phyloP scores from a whole-genome alignment of 306 rosid genomes.

The Prunus padus region DNA sequence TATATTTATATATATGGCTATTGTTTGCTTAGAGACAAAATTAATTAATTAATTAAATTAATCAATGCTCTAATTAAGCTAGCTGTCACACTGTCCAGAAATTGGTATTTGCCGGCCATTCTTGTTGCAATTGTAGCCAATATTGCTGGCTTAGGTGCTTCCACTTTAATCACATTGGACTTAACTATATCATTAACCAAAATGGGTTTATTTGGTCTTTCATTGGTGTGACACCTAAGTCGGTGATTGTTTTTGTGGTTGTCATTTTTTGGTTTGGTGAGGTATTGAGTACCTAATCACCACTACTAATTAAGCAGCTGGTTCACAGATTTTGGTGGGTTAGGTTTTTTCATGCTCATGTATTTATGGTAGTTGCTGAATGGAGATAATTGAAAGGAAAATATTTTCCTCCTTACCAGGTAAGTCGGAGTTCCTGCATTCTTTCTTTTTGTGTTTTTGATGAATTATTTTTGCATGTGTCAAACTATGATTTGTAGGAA shows the following conservation, averaged over 20 bases:
- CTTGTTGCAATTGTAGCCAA: slow-evolving; percentile 9
- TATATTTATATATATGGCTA: background rate
- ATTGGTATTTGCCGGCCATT: slow-evolving; percentile 16
- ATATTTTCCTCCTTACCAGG: no score
- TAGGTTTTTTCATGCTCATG: background rate
- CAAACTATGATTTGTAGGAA: no score
- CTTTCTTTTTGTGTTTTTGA: no score
- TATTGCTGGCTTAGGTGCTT: background rate
- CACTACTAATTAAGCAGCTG: background rate
- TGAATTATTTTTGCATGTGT: no score
- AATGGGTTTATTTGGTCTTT: slow-evolving; percentile 3
- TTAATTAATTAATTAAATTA: background rate
- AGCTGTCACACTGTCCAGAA: background rate
- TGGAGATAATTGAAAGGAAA: no score
- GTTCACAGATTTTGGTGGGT: background rate
- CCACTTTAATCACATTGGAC: background rate
- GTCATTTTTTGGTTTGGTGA: background rate
- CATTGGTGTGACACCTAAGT: slow-evolving; percentile 1
- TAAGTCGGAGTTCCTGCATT: no score
- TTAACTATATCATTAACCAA: slow-evolving; percentile 2
- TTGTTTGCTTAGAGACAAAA: slow-evolving; percentile 8
- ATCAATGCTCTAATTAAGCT: background rate
- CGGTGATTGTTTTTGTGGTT: background rate
- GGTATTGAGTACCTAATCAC: background rate
- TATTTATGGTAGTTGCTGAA: background rate